Conservation (phyloP, 2,329 filamentous ascomycete genomes). For the Cladosporium sphaerospermum region DNA sequence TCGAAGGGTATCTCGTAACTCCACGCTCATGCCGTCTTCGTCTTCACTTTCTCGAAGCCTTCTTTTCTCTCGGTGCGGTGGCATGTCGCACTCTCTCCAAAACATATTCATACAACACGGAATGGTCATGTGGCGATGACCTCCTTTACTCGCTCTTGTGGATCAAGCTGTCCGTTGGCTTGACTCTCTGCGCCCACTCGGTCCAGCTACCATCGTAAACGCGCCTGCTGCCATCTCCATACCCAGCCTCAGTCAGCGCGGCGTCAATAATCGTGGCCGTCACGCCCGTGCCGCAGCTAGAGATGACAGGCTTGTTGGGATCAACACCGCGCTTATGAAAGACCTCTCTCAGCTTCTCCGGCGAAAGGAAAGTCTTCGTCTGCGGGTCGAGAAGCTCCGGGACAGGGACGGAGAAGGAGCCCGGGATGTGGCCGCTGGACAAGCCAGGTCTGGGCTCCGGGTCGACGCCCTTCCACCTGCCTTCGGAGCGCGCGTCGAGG, state of each 20-base stretch:
- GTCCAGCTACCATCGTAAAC: conserved; percentile 99
- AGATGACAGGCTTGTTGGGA: conserved; percentile 72
- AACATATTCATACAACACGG: too few species aligned
- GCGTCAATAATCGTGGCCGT: conserved; percentile 88
- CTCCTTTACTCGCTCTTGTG: conserved; percentile 20
- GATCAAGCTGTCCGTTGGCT: conserved; percentile 30
- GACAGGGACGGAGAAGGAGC: conserved; percentile 77
- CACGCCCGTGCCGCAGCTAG: conserved; percentile 87
- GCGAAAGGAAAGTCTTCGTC: conserved; percentile 72
- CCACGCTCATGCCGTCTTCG: too few species aligned
- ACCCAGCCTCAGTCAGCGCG: conserved; percentile 72
- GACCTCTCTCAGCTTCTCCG: conserved; percentile 64
- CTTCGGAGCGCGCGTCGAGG: conserved; percentile 74
- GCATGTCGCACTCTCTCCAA: too few species aligned
- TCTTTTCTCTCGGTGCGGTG: too few species aligned
- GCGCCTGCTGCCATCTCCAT: conserved; percentile 61
- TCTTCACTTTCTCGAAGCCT: too few species aligned
- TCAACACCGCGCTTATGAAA: conserved; percentile 78
- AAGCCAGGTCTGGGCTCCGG: conserved; percentile 80
- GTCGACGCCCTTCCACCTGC: conserved; percentile 74
- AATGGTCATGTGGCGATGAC: neutral
- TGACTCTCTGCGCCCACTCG: conserved; percentile 34
- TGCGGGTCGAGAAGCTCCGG: conserved; percentile 71
- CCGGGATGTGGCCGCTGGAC: conserved; percentile 85
- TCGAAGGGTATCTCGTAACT: too few species aligned